Base-by-base conservation (phyloP, 192 early-diverging fungal genomes). In the Coemansia sp. region DNA sequence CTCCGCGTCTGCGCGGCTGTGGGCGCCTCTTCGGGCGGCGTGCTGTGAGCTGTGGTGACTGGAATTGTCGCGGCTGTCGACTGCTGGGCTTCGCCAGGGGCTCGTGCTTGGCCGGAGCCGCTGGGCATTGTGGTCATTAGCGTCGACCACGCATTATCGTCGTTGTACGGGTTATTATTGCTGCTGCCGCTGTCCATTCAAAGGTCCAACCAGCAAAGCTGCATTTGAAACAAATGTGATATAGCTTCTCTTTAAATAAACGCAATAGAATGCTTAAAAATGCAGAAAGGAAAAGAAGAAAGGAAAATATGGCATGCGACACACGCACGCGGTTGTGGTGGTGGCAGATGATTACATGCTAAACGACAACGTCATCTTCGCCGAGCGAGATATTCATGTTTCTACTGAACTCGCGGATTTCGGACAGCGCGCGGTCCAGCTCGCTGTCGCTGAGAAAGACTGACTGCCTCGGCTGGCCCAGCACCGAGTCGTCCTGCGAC, bases 371-470 rank as follows among this genome's bases (percentile, higher is more conserved):
- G 31, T 56, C 48, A 46, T 57, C 66, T 19, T 68, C 56, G 25
- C 57, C 70, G 32, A 67, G 49, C 19, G 38, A 54, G 5, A 76
- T 76, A 45, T 77, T 66, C 73, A 77, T 77, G 50, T 70, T 59
- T 8, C 60, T 67, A 42, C 73, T 64, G 22, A 77, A 77, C 64
- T 77, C 67, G n/a, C 56, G 63, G 58, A 77, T 77, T 40, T 77
- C 73, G 3, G 56, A 47, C 64, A 77, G 47, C 28, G 73, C 73
- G 4, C 64, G 73, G 33, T 67, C 60, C 59, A 77, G 56, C 60
- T 77, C 67, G 59, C 58, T 69, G 47, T 77, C 73, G 56, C 59
- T 77, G 6, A 77, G 67, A 32, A 77, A 77, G 10, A 55, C 63
- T 49, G 73, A 77, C 42, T 51, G 62, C 33, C 43, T 38, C n/a